A percentile compares a stretch with the other conserved stretches of the same genome.
Conservation (phyloP, 1,139 yeast species). For the Saccharomyces hybrid region DNA sequence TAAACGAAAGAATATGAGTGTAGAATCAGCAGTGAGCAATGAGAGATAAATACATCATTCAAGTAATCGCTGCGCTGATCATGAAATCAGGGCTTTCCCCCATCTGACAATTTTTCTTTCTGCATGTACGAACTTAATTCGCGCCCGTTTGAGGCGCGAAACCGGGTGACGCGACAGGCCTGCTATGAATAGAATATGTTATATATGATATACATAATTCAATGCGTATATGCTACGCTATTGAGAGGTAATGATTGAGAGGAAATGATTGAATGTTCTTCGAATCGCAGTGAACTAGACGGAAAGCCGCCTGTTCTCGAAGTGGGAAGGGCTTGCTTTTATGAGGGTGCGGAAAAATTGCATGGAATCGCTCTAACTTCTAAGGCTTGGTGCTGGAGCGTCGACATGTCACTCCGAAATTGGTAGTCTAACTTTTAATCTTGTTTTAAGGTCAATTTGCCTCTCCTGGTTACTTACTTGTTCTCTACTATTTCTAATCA, state of each 20-base stretch:
- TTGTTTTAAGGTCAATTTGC: background rate
- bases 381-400: too few relatives aligned
- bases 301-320: too few relatives aligned
- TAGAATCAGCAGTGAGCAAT: background rate
- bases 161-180: background rate
- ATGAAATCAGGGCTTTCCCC: background rate
- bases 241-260: too few relatives aligned
- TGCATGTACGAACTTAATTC: background rate
- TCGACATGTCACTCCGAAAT: too few relatives aligned
- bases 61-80: too few relatives aligned
- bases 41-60: background rate
- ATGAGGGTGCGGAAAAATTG: too few relatives aligned
- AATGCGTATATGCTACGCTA: background rate
- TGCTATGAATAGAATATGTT: background rate
- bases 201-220: too few relatives aligned
- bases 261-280: background rate
- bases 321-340: too few relatives aligned
- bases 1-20: background rate
- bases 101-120: background rate
- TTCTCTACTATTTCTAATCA: background rate
- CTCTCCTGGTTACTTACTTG: background rate
- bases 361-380: too few relatives aligned
- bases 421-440: too few relatives aligned
- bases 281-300: too few relatives aligned
- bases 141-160: background rate